Conservation (phyloP, 1,284 basidiomycete species). For the Trichosporon faecale region DNA sequence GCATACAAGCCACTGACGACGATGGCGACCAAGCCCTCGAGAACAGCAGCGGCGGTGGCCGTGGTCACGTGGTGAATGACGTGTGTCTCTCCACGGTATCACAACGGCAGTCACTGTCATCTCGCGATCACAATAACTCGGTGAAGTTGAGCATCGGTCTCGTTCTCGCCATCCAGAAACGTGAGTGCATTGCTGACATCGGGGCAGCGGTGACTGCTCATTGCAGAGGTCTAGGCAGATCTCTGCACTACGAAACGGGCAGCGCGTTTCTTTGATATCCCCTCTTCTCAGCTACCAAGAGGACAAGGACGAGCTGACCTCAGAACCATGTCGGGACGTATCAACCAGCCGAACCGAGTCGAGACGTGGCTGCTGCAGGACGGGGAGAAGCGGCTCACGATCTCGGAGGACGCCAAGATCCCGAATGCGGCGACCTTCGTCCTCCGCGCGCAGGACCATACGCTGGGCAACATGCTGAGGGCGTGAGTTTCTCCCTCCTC, state of each 20-base stretch:
- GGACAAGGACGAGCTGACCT: background rate
- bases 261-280: no score
- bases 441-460: slow-evolving; percentile 95
- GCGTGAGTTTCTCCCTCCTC: slow-evolving; percentile 61
- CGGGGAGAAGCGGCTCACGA: slow-evolving; percentile 85
- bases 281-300: background rate
- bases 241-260: no score
- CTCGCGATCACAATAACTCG: background rate
- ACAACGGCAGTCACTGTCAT: background rate
- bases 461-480: slow-evolving; percentile 91
- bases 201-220: no score
- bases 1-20: background rate
- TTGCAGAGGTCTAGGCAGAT: no score
- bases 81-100: background rate
- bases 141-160: background rate
- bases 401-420: slow-evolving; percentile 93
- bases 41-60: background rate
- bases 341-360: slow-evolving; percentile 91
- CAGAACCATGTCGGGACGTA: slow-evolving; percentile 46
- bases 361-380: slow-evolving; percentile 78
- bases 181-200: background rate
- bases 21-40: background rate
- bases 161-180: background rate
- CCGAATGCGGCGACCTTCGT: slow-evolving; percentile 94
- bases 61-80: background rate